Base-by-base conservation (phyloP, 139 green algal genomes). In the Chlamydomonas schloesseri region DNA sequence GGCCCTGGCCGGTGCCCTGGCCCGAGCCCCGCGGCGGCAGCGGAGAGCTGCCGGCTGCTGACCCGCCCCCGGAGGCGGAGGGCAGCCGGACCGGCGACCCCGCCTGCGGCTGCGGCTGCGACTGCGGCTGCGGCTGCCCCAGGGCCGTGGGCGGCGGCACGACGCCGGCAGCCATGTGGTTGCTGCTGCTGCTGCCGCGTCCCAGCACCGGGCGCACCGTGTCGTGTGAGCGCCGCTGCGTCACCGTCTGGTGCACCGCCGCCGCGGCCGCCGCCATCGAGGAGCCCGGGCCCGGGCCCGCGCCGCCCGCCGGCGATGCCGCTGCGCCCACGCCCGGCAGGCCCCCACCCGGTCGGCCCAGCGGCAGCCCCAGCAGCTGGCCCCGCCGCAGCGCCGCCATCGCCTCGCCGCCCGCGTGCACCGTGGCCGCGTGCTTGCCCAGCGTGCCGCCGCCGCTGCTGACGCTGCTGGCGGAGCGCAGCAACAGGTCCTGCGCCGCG, bases 401-500 rank as follows among this genome's bases (percentile, higher is more conserved):
- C 37, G 72, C 82, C 17, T 74, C 71, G 6, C 33, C 37, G 37
- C 71, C 82, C 10, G 53, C 58, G n/a, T 88, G 82, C 71, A 88
- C 82, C 5, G 82, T 88, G 42, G 42, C 42, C 6, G 71, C 68
- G 42, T 42, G n/a, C 42, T 88, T 82, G 71, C 68, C 46, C 34
- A 77, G 37, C 34, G 74, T 34, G 28, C 58, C n/a, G 42, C 42
- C 42, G 28, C 58, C n/a, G 42, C 42, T 50, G 8, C 42, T 50
- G 42, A 5, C 42, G 42, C 42, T 50, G 42, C 42, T 50, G n/a
- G 57, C 55, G 34, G 60, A 55, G 3, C 64, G 80, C 18, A 76
- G 29, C 24, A 86, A 33, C 31, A 86, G 50, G 68, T 86, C 80
- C 67, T 77, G 67, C 4, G 80, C 80, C 11, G 80, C 80, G 67